Base-by-base conservation (phyloP, 2,329 filamentous ascomycete genomes). In the Apiospora marii region DNA sequence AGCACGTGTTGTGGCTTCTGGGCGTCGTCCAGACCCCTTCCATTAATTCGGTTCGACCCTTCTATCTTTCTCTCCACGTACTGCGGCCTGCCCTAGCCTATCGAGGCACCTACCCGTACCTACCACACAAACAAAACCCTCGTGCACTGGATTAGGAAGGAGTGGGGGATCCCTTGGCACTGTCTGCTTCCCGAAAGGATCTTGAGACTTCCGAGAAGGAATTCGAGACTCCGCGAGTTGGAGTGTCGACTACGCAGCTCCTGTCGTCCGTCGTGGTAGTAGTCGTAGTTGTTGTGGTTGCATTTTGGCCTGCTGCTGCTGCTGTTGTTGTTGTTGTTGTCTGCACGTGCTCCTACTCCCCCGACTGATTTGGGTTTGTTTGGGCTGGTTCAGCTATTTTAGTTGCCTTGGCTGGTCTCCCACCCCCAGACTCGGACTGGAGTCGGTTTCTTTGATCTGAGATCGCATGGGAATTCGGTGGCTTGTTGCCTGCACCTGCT, bases 351-450 rank as follows among this genome's bases (percentile, higher is more conserved):
- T 22, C 8, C 5, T 41, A 30, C 10, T 41, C 10, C 37, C 7
- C 5, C 53, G 53, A 34, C 30, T 7, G 4, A 37, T 61, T 61
- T 37, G 53, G 53, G 53, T 61, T 61, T 37, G 8, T 30, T 22
- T 61, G 34, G 16, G 53, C 30, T n/a, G 53, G 30, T 61, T 12
- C 53, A 61, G 53, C 53, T 61, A 61, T 37, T 61, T 61, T 61
- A 61, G 53, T 30, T 61, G 53, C 16, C 51, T 49, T 58, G 51
- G 24, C 51, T 27, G 13, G 24, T 58, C 37, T 49, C 48, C 48
- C 51, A 58, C 51, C 14, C 51, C 24, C 51, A 53, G 51, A 53
- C 12, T 6, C 51, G 12, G 12, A 53, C 51, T 30, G 24, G 51
- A 53, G 51, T 30, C 51, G 24, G 51, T 27, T 27, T 8, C 14